These are phyloP conservation scores for Ophiostoma sp. DNA, from an alignment of 2,329 filamentous ascomycete genomes.

Conservation along the genomic window DNA sequence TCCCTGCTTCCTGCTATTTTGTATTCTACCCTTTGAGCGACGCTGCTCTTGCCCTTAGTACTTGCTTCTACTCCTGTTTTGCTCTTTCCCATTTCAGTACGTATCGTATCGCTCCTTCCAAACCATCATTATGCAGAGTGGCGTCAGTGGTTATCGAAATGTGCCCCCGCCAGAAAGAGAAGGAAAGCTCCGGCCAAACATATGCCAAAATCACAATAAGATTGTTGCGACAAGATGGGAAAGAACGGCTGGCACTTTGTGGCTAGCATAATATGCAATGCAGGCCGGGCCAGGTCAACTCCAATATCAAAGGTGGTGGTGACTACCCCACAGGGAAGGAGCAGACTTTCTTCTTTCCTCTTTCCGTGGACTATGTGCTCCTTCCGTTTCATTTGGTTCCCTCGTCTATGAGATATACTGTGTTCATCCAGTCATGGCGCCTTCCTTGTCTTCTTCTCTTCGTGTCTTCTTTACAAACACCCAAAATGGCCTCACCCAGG, in stretches of 20 bases:
- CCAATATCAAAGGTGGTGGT: neutral
- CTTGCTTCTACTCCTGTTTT: neutral
- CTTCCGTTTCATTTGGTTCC: neutral
- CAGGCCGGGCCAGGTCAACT: constrained; percentile 7
- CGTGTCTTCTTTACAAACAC: too few species aligned
- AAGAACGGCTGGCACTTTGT: constrained; percentile 17
- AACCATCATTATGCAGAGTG: neutral
- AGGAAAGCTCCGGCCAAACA: constrained; percentile 16
- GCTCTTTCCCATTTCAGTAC: neutral
- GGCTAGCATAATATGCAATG: constrained; percentile 13
- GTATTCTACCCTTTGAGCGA: too few species aligned
- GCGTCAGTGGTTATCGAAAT: neutral
- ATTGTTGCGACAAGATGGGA: constrained; percentile 18
- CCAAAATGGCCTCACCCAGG: neutral
- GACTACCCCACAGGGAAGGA: constrained; percentile 22
- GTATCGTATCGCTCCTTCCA: neutral
- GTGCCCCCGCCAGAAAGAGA: constrained; percentile 10
- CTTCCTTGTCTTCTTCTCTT: neutral
- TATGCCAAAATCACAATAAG: neutral
- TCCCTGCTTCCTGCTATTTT: neutral
- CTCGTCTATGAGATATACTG: neutral
- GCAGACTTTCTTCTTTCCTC: neutral
- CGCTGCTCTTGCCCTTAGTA: neutral
- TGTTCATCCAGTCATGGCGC: neutral
- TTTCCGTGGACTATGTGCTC: neutral